Percentiles rank a stretch among this genome's conserved stretches.
Conservation (phyloP, 2,329 filamentous ascomycete species). For the Paracoccidioides brasiliensis region DNA sequence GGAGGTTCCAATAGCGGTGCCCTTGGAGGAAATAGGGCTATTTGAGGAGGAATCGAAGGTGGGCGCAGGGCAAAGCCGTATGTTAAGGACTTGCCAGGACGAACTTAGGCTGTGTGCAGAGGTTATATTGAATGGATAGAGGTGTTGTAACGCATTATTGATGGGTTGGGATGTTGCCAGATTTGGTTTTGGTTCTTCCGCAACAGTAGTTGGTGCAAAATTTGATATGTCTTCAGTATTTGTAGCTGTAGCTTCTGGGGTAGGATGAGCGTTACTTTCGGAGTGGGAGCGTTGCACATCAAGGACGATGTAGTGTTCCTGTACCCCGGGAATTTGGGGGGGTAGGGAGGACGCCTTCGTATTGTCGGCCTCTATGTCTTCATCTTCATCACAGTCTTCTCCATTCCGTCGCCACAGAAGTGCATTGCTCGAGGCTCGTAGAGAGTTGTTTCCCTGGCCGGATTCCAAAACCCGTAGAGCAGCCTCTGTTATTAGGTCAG, state of each 20-base stretch:
- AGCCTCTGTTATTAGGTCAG: conserved; percentile 58
- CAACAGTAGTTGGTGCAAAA: conserved; percentile 7
- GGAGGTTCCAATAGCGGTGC: too few species aligned
- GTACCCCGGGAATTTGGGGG: conserved; percentile 32
- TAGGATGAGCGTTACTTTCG: conserved; percentile 10
- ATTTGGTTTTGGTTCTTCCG: conserved; percentile 21
- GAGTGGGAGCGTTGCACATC: conserved; percentile 33
- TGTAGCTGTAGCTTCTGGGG: conserved; percentile 13
- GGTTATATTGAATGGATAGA: conserved; percentile 40
- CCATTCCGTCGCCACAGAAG: conserved; percentile 4
- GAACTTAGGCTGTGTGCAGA: conserved; percentile 60
- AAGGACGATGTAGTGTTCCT: conserved; percentile 45
- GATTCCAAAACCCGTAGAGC: conserved; percentile 43
- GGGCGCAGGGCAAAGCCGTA: conserved; percentile 45
- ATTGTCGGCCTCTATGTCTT: conserved; percentile 1
- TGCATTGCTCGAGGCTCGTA: conserved; percentile 12
- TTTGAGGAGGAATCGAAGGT: conserved; percentile 41
- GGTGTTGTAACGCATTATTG: conserved; percentile 41
- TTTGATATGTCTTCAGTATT: conserved; percentile 12
- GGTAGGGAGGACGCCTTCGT: conserved; percentile 30
- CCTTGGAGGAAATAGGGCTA: conserved; percentile 33
- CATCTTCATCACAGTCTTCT: neutral
- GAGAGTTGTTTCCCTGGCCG: conserved; percentile 24
- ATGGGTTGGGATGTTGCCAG: conserved; percentile 18
- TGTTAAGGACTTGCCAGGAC: conserved; percentile 55